A percentile compares a stretch with the other conserved stretches of the same genome.
Evolutionary conservation across 306 rosid species (phyloP).

Genomic region (Pyrus pyrifolia): DNA sequence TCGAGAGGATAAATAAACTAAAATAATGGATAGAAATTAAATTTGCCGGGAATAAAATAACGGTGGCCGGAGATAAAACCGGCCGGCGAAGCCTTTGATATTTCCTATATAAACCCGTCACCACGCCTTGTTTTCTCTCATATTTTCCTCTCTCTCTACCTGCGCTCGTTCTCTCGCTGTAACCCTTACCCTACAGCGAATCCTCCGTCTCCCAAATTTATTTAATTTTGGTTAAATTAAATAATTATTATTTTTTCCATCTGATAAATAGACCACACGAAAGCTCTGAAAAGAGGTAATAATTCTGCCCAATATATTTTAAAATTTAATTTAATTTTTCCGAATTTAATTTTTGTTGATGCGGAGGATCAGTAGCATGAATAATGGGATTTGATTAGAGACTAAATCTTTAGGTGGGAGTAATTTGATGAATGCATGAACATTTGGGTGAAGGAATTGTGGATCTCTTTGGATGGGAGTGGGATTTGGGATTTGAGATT

Average conservation of each 20-base stretch:
- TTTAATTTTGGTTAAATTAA: not conserved
- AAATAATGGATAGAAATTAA: not conserved
- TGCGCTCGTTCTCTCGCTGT: constrained; percentile 21
- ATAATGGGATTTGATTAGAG: constrained; percentile 30
- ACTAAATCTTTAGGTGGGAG: not conserved
- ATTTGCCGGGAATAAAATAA: constrained; percentile 4
- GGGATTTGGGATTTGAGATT: constrained; percentile 9
- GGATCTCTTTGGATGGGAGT: constrained; percentile 35
- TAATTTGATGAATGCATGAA: constrained; percentile 31
- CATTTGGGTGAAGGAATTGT: constrained; percentile 14
- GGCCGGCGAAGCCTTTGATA: constrained; percentile 37
- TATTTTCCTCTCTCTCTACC: constrained; percentile 24
- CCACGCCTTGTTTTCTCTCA: constrained; percentile 44
- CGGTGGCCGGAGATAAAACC: constrained; percentile 33
- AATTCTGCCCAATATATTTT: constrained; percentile 24
- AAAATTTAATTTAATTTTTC: constrained; percentile 15
- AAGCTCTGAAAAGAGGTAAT: constrained; percentile 43
- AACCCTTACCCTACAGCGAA: constrained; percentile 31
- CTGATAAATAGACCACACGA: not conserved
- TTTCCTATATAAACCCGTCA: constrained; percentile 82
- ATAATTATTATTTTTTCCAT: not conserved
- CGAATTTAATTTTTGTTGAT: not conserved
- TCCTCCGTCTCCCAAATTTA: constrained; percentile 9
- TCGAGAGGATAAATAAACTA: not conserved
- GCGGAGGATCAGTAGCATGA: constrained; percentile 17